Conservation (phyloP, 352 stramenopile species). For the Elongisporangium undulatum region DNA sequence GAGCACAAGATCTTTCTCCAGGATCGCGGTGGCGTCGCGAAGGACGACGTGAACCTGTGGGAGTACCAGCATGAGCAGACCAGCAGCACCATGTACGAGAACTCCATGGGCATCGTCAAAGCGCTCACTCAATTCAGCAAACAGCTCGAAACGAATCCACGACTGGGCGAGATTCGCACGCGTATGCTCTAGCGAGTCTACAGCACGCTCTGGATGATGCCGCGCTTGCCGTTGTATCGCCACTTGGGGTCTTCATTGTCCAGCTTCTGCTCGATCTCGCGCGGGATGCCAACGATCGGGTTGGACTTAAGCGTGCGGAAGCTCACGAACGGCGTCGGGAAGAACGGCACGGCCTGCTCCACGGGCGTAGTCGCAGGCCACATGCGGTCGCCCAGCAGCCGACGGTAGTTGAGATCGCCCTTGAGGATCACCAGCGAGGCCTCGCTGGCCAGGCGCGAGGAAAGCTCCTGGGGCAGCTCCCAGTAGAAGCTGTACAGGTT, state of each 20-base stretch:
- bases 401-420: slow-evolving; percentile 97
- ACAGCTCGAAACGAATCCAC: no score
- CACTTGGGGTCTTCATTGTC: slow-evolving; percentile 53
- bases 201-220: slow-evolving; percentile 64
- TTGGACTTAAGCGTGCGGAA: slow-evolving; percentile 77
- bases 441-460: slow-evolving; percentile 17
- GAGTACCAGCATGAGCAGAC: no score
- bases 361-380: slow-evolving; percentile 88
- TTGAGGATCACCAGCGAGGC: slow-evolving; percentile 93
- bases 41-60: no score
- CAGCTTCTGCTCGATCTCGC: slow-evolving; percentile 30
- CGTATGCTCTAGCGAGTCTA: not conserved
- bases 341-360: slow-evolving; percentile 78
- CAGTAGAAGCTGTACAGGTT: slow-evolving; percentile 76
- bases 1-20: no score
- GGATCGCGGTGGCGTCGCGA: no score
- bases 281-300: slow-evolving; percentile 49
- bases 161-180: no score
- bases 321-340: slow-evolving; percentile 56
- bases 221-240: slow-evolving; percentile 62
- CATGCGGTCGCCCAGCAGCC: slow-evolving; percentile 90
- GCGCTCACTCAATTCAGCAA: no score
- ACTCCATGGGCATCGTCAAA: no score
- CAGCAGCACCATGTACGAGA: no score
- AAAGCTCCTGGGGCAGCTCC: slow-evolving; percentile 42